Evolutionary conservation across 1,284 basidiomycete species (phyloP), one percentile per base, ranked within the genome.

Genomic region (Exobasidium cylindrosporum): DNA sequence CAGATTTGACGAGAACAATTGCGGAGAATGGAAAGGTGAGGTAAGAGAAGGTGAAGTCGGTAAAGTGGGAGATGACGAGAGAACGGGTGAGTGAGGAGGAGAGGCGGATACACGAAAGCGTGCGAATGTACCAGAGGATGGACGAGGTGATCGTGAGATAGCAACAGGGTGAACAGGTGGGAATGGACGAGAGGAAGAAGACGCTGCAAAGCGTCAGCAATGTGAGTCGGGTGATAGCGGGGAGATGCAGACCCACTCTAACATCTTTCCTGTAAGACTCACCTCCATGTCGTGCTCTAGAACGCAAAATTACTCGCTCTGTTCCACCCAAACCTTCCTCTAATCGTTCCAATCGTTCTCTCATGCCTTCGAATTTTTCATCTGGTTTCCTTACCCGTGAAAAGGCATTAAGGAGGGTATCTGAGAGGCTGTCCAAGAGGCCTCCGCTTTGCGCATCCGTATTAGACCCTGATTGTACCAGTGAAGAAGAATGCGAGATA

Each of bases 351-450:
- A 97, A 88, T 58, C 85, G 84, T 76, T 94, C 91, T 29, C 89
- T 86, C 88, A 99, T 95, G 52, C 87, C 84, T 28, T 96, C 83
- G 79, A 98, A 99, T 26, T 94, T 87, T 70, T 93, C 92, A 75
- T 99, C 95, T 0, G 95, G 95, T 81, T 98, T 98, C 66, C 92
- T 88, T 21, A 98, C 92, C 55, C 90, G 89, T 23, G 92, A 86
- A 77, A 97, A 97, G 0, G 92, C 91, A 77, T 97, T 97, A 58
- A 99, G 84, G 32, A 98, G 87, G 13, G 92, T 93, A 81, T 99
- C 95, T 45, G 92, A 94, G 58, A 98, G 84, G 67, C 91, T 93
- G 82, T 98, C 95, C 7, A 79, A 60, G 4, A 79, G 52, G 23
- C 72, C 68, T 40, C 64, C 61, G 24, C 24, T 26, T 28, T 30